phyloP scores from a whole-genome alignment of 352 stramenopile genomes.

The Phytophthora melonis region DNA sequence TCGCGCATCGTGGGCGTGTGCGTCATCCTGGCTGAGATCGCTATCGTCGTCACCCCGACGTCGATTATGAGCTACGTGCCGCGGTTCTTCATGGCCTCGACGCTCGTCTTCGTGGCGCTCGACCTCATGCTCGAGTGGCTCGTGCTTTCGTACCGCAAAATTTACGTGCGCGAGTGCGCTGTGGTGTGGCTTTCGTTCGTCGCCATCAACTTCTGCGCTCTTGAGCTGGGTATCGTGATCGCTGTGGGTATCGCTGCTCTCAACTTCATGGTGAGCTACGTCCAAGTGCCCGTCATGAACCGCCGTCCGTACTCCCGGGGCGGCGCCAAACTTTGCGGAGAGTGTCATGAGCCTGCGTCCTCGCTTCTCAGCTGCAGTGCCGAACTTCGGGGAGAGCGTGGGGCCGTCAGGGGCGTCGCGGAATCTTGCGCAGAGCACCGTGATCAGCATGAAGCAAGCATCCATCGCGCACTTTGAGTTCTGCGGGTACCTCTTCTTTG shows the following conservation, averaged over 20 bases:
- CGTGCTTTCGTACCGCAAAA: conserved; percentile 76
- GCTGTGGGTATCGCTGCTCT: conserved; percentile 90
- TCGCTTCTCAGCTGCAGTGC: conserved; percentile 61
- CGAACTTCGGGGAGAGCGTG: conserved; percentile 30
- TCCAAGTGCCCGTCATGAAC: conserved; percentile 66
- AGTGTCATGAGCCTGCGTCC: conserved; percentile 59
- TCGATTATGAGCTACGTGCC: conserved; percentile 95
- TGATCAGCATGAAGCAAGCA: conserved; percentile 59
- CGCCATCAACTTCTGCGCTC: conserved; percentile 92
- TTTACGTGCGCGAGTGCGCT: conserved; percentile 90
- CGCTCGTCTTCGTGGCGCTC: conserved; percentile 96
- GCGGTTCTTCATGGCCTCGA: conserved; percentile 96
- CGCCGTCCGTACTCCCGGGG: conserved; percentile 47
- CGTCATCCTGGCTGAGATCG: conserved; percentile 88
- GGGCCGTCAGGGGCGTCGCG: conserved; percentile 44
- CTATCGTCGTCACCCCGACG: conserved; percentile 88
- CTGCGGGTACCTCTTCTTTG: conserved; percentile 85
- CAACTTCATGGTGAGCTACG: conserved; percentile 82
- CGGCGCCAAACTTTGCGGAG: conserved; percentile 43
- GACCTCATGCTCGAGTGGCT: conserved; percentile 98
- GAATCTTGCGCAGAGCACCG: conserved; percentile 50
- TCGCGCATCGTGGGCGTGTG: conserved; percentile 90
- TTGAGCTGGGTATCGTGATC: conserved; percentile 95
- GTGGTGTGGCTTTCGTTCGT: conserved; percentile 93
- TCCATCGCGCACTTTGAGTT: conserved; percentile 79